Evolutionary conservation across 495 filamentous ascomycete genomes (phyloP), one percentile per base, ranked within the genome.

Genomic region (Paragyromitra xinjiangensis): DNA sequence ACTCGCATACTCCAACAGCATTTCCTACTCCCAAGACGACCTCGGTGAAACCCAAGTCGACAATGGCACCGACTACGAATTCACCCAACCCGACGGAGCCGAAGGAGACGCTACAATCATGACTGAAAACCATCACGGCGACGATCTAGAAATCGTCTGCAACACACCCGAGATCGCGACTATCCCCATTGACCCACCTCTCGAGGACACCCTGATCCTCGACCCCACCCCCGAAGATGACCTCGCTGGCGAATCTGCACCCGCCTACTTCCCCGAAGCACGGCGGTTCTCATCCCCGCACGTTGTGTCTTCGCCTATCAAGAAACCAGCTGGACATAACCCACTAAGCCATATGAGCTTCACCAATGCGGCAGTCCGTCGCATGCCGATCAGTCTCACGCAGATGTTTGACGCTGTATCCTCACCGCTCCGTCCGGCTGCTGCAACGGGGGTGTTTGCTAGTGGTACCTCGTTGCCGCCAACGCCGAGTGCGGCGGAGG

Each of bases 21-120:
- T 64, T 14, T 56, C 44, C 6, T 74, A 67, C 16, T 72, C 71
- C 5, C 78, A 80, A 39, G 40, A 68, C 12, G 79, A 81, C 45
- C 67, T 81, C 45, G 79, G 72, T 1, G 78, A 77, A n/a, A 81
- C 79, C 3, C 79, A 81, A 51, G 55, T 76, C 24, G 79, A 81
- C 68, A 29, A 42, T n/a, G 34, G 51, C 39, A 22, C 59, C 39
- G 34, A 40, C 39, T 40, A 63, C 11, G 24, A 29, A 9, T 37
- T 24, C 59, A 22, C 59, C 16, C 59, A 63, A n/a, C 59, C 16
- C 59, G 59, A 22, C 16, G 39, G 12, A n/a, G 55, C 1, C 55
- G 55, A 58, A 9, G 59, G 24, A 4, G 58, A 62, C 29, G 39
- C 58, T 9, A 62, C 34, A 4, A 62, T 40, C 26, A 34, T 65